phyloP scores from a whole-genome alignment of 2,329 filamentous ascomycete genomes.

The Phoma herbarum region DNA sequence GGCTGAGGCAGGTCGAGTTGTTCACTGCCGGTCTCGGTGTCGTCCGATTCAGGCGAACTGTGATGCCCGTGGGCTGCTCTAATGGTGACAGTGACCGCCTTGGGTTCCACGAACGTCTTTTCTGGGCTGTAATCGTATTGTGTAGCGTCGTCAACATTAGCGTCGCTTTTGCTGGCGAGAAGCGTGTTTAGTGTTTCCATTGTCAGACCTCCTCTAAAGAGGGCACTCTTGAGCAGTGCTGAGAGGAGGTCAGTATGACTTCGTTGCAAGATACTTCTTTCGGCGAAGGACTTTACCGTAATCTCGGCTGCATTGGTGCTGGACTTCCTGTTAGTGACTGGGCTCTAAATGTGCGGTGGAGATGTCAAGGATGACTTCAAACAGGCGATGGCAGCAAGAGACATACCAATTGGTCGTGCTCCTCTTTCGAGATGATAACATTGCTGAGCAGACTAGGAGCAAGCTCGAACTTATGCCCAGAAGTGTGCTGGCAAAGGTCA shows the following conservation, averaged over 20 bases:
- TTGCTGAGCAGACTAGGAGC: conserved; percentile 48
- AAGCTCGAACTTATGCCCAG: conserved; percentile 49
- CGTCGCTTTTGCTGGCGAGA: conserved; percentile 44
- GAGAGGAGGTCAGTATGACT: conserved; percentile 8
- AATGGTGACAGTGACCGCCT: conserved; percentile 22
- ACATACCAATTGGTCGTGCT: conserved; percentile 69
- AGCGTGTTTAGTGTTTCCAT: conserved; percentile 60
- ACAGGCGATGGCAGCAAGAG: conserved; percentile 4
- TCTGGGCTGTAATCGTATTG: conserved; percentile 28
- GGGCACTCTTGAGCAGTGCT: conserved; percentile 58
- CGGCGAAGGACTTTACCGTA: conserved; percentile 57
- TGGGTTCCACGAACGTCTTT: conserved; percentile 23
- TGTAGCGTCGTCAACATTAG: conserved; percentile 25
- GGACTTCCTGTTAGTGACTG: conserved; percentile 1
- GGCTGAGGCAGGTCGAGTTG: conserved; percentile 23
- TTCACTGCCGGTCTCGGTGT: conserved; percentile 32
- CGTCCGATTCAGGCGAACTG: conserved; percentile 28
- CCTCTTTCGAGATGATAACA: conserved; percentile 66
- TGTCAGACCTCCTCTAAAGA: conserved; percentile 61
- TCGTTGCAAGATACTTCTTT: not conserved
- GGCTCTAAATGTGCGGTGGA: not conserved
- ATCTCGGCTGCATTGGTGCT: conserved; percentile 58
- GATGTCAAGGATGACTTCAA: not conserved
- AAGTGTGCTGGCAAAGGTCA: conserved; percentile 50
- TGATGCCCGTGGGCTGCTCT: conserved; percentile 14